phyloP scores from a whole-genome alignment of 2,329 filamentous ascomycete genomes.

The Exserohilum turcica region DNA sequence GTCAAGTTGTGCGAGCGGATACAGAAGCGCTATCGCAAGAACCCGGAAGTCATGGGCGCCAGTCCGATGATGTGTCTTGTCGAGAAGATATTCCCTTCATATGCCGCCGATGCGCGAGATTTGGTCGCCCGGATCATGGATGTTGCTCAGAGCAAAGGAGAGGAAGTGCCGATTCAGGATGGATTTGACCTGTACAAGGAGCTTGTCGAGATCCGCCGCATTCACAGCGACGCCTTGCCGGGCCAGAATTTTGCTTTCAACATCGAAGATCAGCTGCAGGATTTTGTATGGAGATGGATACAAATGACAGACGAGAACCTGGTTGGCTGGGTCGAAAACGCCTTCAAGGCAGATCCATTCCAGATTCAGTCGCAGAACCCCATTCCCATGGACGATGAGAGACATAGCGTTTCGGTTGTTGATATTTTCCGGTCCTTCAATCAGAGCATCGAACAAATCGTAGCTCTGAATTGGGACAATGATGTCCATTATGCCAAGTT shows the following conservation, averaged over 20 bases:
- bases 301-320: slow-evolving; percentile 78
- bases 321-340: slow-evolving; percentile 82
- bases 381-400: slow-evolving; percentile 74
- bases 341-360: slow-evolving; percentile 89
- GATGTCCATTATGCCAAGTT: slow-evolving; percentile 94
- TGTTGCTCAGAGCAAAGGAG: slow-evolving; percentile 68
- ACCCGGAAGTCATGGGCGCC: slow-evolving; percentile 82
- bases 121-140: slow-evolving; percentile 82
- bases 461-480: slow-evolving; percentile 87
- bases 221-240: slow-evolving; percentile 77
- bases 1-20: slow-evolving; percentile 86
- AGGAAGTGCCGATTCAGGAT: slow-evolving; percentile 85
- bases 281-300: slow-evolving; percentile 97
- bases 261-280: slow-evolving; percentile 81
- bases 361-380: slow-evolving; percentile 70
- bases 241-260: slow-evolving; percentile 78
- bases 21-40: slow-evolving; percentile 88
- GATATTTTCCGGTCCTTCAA: slow-evolving; percentile 95
- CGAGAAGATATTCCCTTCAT: slow-evolving; percentile 83
- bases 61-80: slow-evolving; percentile 74
- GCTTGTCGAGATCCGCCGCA: slow-evolving; percentile 79
- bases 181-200: slow-evolving; percentile 94
- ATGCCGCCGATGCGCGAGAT: slow-evolving; percentile 85
- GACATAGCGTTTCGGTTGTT: slow-evolving; percentile 90
- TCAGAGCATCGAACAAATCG: slow-evolving; percentile 85